Evolutionary conservation across 1,284 basidiomycete genomes (phyloP).

Genomic region (Marasmius sp.): DNA sequence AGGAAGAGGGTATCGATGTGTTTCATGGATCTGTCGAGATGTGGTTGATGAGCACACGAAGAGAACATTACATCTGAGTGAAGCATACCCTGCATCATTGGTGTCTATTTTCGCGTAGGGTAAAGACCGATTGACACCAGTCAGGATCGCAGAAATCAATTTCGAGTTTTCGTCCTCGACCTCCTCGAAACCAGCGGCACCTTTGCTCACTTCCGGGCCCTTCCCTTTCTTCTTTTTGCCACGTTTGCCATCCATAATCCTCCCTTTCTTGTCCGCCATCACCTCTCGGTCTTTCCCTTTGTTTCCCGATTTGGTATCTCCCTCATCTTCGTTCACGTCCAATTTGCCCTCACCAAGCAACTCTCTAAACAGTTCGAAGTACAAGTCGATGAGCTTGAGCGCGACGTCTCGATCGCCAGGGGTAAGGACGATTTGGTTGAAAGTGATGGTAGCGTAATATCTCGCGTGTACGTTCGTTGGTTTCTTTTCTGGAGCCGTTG

Average conservation of each 20-base stretch:
- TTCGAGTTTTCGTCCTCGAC: slow-evolving; percentile 83
- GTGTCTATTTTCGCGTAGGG: slow-evolving; percentile 84
- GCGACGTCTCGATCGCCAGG: slow-evolving; percentile 76
- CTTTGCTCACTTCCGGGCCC: slow-evolving; percentile 41
- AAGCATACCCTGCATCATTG: slow-evolving; percentile 48
- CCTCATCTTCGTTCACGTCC: slow-evolving; percentile 31
- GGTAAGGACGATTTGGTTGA: slow-evolving; percentile 91
- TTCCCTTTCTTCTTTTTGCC: slow-evolving; percentile 38
- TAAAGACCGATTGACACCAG: slow-evolving; percentile 93
- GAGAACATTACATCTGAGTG: not conserved
- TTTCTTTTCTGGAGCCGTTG: slow-evolving; percentile 23
- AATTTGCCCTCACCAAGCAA: slow-evolving; percentile 64
- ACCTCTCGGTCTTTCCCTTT: slow-evolving; percentile 28
- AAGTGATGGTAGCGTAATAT: slow-evolving; percentile 91
- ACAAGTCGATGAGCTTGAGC: slow-evolving; percentile 84
- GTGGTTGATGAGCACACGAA: slow-evolving; percentile 3
- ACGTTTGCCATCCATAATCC: slow-evolving; percentile 17
- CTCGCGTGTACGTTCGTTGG: slow-evolving; percentile 65
- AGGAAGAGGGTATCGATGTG: slow-evolving; percentile 95
- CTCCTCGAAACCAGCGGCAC: slow-evolving; percentile 66
- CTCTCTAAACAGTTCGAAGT: slow-evolving; percentile 95
- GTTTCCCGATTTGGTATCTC: slow-evolving; percentile 32
- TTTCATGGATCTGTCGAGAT: slow-evolving; percentile 65
- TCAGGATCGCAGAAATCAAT: slow-evolving; percentile 88
- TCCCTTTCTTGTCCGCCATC: slow-evolving; percentile 32